Evolutionary conservation across 169 alveolate species (phyloP).

Genomic region (Plasmodium coatneyi): DNA sequence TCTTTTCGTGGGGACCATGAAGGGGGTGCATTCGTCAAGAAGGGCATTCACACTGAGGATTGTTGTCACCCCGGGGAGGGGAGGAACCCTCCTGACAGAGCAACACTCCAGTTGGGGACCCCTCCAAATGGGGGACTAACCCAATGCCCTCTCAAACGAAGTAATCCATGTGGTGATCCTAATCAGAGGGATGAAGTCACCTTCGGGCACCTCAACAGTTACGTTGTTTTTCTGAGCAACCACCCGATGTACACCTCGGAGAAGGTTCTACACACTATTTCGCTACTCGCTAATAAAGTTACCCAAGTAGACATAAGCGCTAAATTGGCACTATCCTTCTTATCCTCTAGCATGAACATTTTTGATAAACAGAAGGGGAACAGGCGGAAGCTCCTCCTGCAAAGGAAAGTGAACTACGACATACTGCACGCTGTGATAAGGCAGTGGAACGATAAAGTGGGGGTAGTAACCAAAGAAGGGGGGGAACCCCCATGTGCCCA

Average conservation of each 20-base stretch:
- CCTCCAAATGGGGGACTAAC: not conserved
- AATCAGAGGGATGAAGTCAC: not conserved
- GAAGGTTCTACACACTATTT: constrained; percentile 28
- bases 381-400: not conserved
- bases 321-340: constrained; percentile 10
- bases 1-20: not conserved
- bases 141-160: not conserved
- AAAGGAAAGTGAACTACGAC: constrained; percentile 17
- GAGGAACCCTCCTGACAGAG: not conserved
- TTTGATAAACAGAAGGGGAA: not conserved
- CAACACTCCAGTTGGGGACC: not conserved
- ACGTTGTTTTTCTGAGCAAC: constrained; percentile 34
- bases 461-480: too few species aligned
- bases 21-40: not conserved
- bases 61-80: not conserved
- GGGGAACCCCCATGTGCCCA: not conserved
- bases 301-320: not conserved
- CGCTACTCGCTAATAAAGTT: constrained; percentile 22
- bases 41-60: not conserved
- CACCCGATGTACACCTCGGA: constrained; percentile 22
- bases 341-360: constrained; percentile 26
- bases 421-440: constrained; percentile 14
- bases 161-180: not conserved
- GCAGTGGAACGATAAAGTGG: not conserved
- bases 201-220: constrained; percentile 20